Percentiles rank a stretch among this genome's conserved stretches.
Evolutionary conservation across 164 flowering plant species (phyloP).

Genomic region (Stephania yunnanensis): DNA sequence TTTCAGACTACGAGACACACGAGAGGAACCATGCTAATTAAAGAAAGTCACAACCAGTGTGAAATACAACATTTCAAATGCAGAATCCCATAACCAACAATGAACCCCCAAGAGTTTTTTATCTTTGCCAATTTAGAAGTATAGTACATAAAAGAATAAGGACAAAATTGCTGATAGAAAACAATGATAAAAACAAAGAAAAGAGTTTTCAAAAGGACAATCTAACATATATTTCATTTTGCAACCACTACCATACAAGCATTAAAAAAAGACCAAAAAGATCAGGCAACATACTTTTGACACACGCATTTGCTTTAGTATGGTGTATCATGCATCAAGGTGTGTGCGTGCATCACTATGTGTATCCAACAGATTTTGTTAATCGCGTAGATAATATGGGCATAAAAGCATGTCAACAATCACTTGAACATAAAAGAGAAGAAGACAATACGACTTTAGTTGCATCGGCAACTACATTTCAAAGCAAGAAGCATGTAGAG

Average conservation of each 20-base stretch:
- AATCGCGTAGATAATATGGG: no score
- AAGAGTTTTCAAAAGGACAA: neutral
- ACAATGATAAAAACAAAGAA: neutral
- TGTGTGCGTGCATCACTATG: no score
- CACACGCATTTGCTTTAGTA: no score
- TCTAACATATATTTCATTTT: neutral
- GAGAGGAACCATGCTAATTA: neutral
- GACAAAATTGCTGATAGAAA: neutral
- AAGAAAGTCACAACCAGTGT: neutral
- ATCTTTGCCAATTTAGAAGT: neutral
- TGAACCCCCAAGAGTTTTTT: neutral
- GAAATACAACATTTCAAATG: neutral
- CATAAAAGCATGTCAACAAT: no score
- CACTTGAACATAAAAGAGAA: no score
- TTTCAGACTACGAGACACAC: neutral
- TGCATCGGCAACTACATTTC: no score
- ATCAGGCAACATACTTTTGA: neutral
- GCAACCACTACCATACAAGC: constrained; percentile 8
- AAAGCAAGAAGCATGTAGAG: no score
- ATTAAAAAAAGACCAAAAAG: neutral
- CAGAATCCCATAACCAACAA: neutral
- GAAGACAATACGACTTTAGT: no score
- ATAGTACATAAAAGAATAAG: neutral
- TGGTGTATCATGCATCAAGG: no score
- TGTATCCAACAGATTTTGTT: no score